Evolutionary conservation across 1,284 basidiomycete genomes (phyloP).

Genomic region (Omphalotus olearius): DNA sequence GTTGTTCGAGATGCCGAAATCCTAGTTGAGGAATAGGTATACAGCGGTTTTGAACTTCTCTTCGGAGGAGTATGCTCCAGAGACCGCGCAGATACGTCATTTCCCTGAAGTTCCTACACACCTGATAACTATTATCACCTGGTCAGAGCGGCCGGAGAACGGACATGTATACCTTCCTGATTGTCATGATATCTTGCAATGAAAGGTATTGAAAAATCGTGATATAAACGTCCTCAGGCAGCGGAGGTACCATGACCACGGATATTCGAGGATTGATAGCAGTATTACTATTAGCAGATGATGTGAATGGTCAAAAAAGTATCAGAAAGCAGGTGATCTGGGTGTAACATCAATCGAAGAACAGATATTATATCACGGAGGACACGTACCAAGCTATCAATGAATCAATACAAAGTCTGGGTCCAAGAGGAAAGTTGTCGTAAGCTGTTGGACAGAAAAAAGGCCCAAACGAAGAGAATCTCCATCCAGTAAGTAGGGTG

Average conservation of each 20-base stretch:
- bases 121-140: constrained; percentile 29
- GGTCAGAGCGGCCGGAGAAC: background rate
- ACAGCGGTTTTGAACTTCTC: constrained; percentile 34
- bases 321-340: background rate
- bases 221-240: constrained; percentile 35
- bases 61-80: constrained; percentile 44
- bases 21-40: constrained; percentile 43
- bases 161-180: constrained; percentile 28
- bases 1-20: constrained; percentile 23
- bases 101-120: constrained; percentile 37
- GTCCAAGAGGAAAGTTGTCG: background rate
- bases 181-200: constrained; percentile 29
- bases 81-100: constrained; percentile 43
- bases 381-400: too few species aligned
- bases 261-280: background rate
- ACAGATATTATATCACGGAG: too few species aligned
- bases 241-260: constrained; percentile 9
- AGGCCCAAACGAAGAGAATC: background rate
- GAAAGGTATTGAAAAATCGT: constrained; percentile 29
- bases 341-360: background rate
- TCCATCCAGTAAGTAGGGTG: background rate
- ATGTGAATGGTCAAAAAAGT: background rate
- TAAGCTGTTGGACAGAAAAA: background rate
- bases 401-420: too few species aligned
- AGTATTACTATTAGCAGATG: too few species aligned